Base-by-base conservation (phyloP, 2,329 filamentous ascomycete genomes). In the Hypomyces perniciosus region DNA sequence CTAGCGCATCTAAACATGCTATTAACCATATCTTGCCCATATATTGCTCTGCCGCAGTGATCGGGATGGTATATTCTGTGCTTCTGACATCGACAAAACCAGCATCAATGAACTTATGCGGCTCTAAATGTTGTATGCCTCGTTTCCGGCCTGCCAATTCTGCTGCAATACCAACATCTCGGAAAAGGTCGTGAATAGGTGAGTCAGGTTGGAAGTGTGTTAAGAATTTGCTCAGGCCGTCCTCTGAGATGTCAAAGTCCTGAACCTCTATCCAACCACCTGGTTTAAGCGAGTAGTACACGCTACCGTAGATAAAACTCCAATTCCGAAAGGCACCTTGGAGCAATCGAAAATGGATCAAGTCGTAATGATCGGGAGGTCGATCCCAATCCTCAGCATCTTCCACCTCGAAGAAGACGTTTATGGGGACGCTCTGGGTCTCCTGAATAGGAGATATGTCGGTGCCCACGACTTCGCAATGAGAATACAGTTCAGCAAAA, bases 301-400 rank as follows among this genome's bases (percentile, higher is more conserved):
- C 72, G 56, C 78, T 76, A 55, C 69, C 62, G 61, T 81, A 82
- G 28, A 83, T 72, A 53, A 72, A 73, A 33, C 65, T 59, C 80
- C 80, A 83, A 61, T 82, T 75, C 0, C 66, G 63, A 60, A 83
- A 81, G 8, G 79, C 72, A 8, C 78, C 80, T 13, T 76, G 68
- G 71, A 83, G 73, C 54, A 75, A 70, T 5, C 80, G 74, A 50
- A 81, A 65, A 58, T 83, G 80, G 29, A 83, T 71, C 9, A 83
- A 64, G 59, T 83, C 80, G 55, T 80, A 77, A 9, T 71, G 64
- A 58, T 81, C 66, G 4, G 71, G 62, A 4, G 73, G 71, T 10
- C 77, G 73, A 52, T 80, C 76, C 79, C 79, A 83, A 39, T 81
- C 78, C 61, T 81, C 78, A 42, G 78, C 79, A 57, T 82, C 77